Conservation (phyloP, 1,284 basidiomycete species). For the Phylloporus gajari region DNA sequence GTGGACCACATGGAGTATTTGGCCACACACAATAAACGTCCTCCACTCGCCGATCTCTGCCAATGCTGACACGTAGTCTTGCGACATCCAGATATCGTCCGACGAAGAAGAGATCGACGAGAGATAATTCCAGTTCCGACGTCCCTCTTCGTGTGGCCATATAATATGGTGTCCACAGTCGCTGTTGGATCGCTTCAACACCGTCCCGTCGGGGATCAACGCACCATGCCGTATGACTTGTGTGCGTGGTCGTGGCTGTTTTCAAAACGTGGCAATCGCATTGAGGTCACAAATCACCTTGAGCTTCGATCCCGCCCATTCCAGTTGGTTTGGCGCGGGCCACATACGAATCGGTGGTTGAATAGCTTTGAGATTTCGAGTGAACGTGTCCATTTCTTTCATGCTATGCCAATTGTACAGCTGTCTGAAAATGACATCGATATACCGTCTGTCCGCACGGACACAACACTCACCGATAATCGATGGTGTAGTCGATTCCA, state of each 20-base stretch:
- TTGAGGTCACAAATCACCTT: not conserved
- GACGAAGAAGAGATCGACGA: too few relatives aligned
- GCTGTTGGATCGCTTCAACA: not conserved
- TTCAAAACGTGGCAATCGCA: not conserved
- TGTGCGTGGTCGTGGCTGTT: too few relatives aligned
- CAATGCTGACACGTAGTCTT: too few relatives aligned
- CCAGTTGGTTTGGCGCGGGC: not conserved
- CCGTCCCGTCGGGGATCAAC: not conserved
- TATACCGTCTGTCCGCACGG: not conserved
- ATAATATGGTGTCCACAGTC: not conserved
- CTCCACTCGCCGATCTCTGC: too few relatives aligned
- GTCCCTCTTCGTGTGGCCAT: not conserved
- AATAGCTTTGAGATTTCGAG: not conserved
- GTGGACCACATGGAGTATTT: too few relatives aligned
- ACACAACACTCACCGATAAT: not conserved
- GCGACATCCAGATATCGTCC: too few relatives aligned
- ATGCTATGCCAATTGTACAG: not conserved
- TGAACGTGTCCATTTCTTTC: not conserved
- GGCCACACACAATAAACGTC: too few relatives aligned
- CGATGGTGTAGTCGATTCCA: not conserved
- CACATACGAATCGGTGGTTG: not conserved
- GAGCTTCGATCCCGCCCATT: not conserved
- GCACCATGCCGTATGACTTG: too few relatives aligned
- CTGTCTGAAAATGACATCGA: not conserved
- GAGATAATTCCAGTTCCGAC: too few relatives aligned